phyloP scores from a whole-genome alignment of 768 basidiomycete genomes.

The Boletus subparvulus region DNA sequence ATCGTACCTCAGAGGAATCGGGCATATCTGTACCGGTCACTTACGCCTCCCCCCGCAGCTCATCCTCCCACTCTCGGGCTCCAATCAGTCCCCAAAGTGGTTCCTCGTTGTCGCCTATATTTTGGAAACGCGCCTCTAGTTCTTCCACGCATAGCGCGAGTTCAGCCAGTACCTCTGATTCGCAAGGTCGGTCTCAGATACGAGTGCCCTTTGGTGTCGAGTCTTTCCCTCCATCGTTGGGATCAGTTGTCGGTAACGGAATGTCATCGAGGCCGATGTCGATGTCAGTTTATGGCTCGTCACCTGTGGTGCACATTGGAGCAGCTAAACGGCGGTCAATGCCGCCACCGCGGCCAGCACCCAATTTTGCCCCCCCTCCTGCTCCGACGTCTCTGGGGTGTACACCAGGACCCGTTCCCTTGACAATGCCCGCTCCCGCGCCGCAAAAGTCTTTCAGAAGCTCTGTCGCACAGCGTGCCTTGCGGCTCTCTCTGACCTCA shows the following conservation, averaged over 20 bases:
- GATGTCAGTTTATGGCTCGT: slow-evolving; percentile 14
- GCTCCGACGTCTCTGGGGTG: slow-evolving; percentile 45
- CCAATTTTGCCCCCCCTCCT: slow-evolving; percentile 67
- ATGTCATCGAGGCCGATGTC: slow-evolving; percentile 22
- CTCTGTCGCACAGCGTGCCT: slow-evolving; percentile 54
- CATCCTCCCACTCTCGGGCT: slow-evolving; percentile 32
- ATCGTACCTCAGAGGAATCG: slow-evolving; percentile 26
- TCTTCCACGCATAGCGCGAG: slow-evolving; percentile 49
- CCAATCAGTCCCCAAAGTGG: slow-evolving; percentile 43
- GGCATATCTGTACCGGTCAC: slow-evolving; percentile 30
- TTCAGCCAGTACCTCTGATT: slow-evolving; percentile 44
- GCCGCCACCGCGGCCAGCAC: slow-evolving; percentile 74
- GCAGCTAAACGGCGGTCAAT: slow-evolving; percentile 57
- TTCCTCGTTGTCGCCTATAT: slow-evolving; percentile 46
- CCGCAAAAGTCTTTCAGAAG: slow-evolving; percentile 48
- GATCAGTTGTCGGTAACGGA: slow-evolving; percentile 3
- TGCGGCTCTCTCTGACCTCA: slow-evolving; percentile 58
- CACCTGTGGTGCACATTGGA: slow-evolving; percentile 11
- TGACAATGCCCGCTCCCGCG: neutral
- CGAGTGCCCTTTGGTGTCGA: slow-evolving; percentile 2
- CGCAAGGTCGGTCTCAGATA: slow-evolving; percentile 27
- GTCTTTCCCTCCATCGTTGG: slow-evolving; percentile 12
- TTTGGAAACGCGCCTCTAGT: slow-evolving; percentile 52
- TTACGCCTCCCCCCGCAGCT: slow-evolving; percentile 37
- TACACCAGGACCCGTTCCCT: neutral